Evolutionary conservation across 306 rosid species (phyloP).

Genomic region (Cicer bijugum): DNA sequence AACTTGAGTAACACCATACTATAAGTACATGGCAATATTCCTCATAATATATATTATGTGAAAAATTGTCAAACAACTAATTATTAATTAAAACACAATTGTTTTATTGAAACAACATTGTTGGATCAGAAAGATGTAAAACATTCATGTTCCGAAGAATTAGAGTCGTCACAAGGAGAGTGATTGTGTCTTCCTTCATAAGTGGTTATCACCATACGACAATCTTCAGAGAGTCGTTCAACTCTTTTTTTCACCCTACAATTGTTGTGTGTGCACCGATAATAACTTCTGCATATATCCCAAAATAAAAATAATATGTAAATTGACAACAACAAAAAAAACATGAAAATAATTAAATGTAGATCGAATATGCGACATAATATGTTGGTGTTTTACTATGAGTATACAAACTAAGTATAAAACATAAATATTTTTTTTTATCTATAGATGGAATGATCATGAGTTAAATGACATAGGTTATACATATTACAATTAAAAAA

Average conservation of each 20-base stretch:
- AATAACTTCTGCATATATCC: conserved; percentile 72
- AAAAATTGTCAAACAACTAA: conserved; percentile 36
- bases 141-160: conserved; percentile 88
- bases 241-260: conserved; percentile 97
- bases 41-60: not conserved
- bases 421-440: no score
- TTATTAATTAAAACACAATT: conserved; percentile 23
- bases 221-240: conserved; percentile 92
- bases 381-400: no score
- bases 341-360: not conserved
- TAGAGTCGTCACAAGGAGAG: conserved; percentile 88
- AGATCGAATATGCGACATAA: not conserved
- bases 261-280: conserved; percentile 90
- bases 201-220: conserved; percentile 97
- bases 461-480: no score
- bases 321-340: not conserved
- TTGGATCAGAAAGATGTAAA: conserved; percentile 67
- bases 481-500: no score
- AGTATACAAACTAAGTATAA: no score
- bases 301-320: conserved; percentile 1
- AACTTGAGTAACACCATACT: conserved; percentile 11
- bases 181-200: conserved; percentile 99
- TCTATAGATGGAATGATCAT: no score
- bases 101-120: conserved; percentile 1
- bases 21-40: conserved; percentile 11